Base-by-base conservation (phyloP, 331 rosid species). In the Spiraea crenata region DNA sequence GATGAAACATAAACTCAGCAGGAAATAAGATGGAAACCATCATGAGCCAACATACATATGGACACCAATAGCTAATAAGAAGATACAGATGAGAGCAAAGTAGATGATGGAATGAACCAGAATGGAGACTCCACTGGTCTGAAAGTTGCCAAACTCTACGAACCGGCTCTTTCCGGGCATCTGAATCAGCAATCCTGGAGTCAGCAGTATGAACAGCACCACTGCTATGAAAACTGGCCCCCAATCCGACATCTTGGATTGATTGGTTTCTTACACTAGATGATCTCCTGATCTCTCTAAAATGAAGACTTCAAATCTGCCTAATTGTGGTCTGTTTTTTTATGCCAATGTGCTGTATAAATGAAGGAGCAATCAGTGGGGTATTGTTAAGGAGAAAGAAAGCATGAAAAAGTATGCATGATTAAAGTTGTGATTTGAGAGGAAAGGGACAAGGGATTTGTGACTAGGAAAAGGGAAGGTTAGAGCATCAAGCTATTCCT, bases 11-110 rank as follows among this genome's bases (percentile, higher is more conserved):
- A 25, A 25, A 25, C 31, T 25, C 31, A 25, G 31, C 31, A 25
- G 31, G 31, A 25, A 25, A 25, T 25, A 25, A 25, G 31, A 25
- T 25, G 31, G 31, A 25, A 25, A 25, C 31, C 31, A 25, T 58
- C 17, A 58, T 35, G 68, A 78, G 19, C 97, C 96, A 60, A 81
- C 38, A 48, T 80, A 91, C 81, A 95, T 69, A 55, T 91, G 99
- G 58, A 95, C 77, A 15, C 90, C 80, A 57, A 89, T 7, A 2
- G 97, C 95, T 63, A 95, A 85, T 75, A 86, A 72, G 90, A 95
- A 95, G 85, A 95, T 86, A 39, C 96, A 95, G 3, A 95, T 86
- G 11, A 95, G 89, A 72, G 86, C 91, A 69, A 95, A 89, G 74
- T 89, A 91, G 79, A 95, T 68, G 3, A 85, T 0, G 31, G 97